Evolutionary conservation across 345 rosid genomes (phyloP).

Genomic region (Hibiscus tridactylites): DNA sequence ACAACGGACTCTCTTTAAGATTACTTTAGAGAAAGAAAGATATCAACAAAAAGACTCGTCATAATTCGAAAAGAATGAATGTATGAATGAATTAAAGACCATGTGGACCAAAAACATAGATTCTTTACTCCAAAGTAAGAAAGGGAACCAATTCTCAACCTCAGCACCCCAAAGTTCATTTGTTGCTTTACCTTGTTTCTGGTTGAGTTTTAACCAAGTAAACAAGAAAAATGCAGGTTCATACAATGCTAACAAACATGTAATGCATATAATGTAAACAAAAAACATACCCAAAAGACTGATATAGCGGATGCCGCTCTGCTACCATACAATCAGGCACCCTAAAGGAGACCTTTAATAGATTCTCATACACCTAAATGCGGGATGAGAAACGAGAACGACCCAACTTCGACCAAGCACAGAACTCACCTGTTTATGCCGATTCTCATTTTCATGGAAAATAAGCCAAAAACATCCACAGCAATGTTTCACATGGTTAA

Average conservation of each 20-base stretch:
- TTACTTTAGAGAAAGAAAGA: neutral
- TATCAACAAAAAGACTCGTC: neutral
- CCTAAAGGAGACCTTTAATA: neutral
- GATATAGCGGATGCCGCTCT: neutral
- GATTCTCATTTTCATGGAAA: neutral
- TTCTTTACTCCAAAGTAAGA: constrained; percentile 20
- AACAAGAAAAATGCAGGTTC: neutral
- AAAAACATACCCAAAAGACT: neutral
- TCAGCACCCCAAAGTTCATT: constrained; percentile 1
- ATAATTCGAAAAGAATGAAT: neutral
- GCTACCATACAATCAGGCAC: neutral
- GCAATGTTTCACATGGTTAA: neutral
- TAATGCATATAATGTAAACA: neutral
- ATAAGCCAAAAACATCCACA: neutral
- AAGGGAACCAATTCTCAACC: constrained; percentile 11
- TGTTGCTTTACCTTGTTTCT: neutral
- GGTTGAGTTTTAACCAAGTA: constrained; percentile 9
- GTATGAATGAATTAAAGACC: neutral
- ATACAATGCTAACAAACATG: neutral
- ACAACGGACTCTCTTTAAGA: neutral
- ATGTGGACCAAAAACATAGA: constrained; percentile 15
- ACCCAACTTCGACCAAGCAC: neutral
- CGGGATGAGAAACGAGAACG: neutral
- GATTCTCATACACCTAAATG: neutral
- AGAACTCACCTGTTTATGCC: neutral